Evolutionary conservation across 2,329 filamentous ascomycete genomes (phyloP).

Genomic region (Aureobasidium sp.): DNA sequence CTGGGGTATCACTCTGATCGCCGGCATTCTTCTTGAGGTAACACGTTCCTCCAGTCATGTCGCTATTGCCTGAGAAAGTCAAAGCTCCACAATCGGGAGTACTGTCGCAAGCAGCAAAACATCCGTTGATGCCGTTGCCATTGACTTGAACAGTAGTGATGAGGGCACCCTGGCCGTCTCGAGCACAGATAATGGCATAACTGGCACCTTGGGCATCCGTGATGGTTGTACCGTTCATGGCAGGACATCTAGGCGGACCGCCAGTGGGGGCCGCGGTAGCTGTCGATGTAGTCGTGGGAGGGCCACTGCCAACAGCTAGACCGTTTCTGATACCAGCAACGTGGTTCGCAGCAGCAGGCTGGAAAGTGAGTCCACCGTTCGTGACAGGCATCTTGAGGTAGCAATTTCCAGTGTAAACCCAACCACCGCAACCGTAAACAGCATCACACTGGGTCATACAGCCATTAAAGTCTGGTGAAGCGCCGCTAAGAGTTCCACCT

Average conservation of each 20-base stretch:
- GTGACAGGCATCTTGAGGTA: not conserved
- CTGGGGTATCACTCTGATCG: too few relatives aligned
- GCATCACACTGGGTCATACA: conserved; percentile 18
- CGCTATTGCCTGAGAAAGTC: conserved; percentile 16
- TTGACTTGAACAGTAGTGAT: not conserved
- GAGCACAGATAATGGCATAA: conserved; percentile 13
- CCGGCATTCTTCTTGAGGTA: not conserved
- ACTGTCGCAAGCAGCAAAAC: conserved; percentile 18
- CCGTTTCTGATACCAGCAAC: not conserved
- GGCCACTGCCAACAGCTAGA: not conserved
- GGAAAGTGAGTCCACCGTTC: not conserved
- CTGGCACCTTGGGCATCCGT: conserved; percentile 10
- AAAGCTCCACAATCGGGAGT: conserved; percentile 11
- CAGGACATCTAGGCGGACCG: conserved; percentile 5
- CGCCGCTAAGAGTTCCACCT: not conserved
- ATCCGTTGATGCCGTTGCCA: conserved; percentile 11
- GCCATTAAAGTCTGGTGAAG: conserved; percentile 3
- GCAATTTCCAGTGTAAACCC: conserved; percentile 14
- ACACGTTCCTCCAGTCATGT: conserved; percentile 9
- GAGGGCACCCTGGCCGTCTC: not conserved
- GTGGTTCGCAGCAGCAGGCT: not conserved
- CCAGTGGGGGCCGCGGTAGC: not conserved
- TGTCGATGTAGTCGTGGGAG: not conserved
- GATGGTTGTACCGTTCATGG: conserved; percentile 12
- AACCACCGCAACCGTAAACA: conserved; percentile 15